Evolutionary conservation across 2,329 filamentous ascomycete species (phyloP).

Genomic region (Pseudogymnoascus sp.): DNA sequence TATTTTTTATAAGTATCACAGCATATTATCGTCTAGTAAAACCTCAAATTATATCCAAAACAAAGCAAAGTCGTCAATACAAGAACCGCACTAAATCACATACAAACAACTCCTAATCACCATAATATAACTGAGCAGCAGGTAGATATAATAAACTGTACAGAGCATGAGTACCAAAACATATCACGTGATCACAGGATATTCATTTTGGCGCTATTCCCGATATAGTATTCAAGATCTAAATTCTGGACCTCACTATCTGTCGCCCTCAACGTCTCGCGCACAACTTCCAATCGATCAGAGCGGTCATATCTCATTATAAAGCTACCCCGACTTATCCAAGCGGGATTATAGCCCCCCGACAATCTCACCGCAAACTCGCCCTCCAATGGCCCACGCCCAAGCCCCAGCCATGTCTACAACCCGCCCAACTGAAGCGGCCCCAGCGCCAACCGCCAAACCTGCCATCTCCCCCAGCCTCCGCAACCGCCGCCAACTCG

Average conservation of each 20-base stretch:
- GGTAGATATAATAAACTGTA: neutral
- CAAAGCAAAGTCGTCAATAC: neutral
- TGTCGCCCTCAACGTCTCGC: neutral
- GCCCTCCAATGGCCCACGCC: slow-evolving; percentile 6
- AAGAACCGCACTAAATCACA: neutral
- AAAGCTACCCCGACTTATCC: neutral
- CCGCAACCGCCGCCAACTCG: slow-evolving; percentile 43
- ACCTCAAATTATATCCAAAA: neutral
- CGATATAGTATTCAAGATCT: neutral
- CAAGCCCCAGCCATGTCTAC: slow-evolving; percentile 3
- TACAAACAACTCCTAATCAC: neutral
- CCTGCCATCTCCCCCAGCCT: slow-evolving; percentile 13
- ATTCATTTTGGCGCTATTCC: slow-evolving; percentile 1
- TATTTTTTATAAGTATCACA: neutral
- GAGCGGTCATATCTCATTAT: neutral
- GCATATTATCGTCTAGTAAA: neutral
- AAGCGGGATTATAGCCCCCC: neutral
- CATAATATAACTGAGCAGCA: neutral
- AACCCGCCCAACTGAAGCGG: neutral
- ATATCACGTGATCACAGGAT: neutral
- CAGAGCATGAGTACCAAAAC: neutral
- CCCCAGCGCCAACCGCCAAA: slow-evolving; percentile 15
- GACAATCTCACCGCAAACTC: slow-evolving; percentile 1
- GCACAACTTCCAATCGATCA: neutral
- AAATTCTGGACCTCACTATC: slow-evolving; percentile 6